A percentile compares a stretch with the other conserved stretches of the same genome.
phyloP scores from a whole-genome alignment of 1,284 basidiomycete species.

The Trichosporon sp. region DNA sequence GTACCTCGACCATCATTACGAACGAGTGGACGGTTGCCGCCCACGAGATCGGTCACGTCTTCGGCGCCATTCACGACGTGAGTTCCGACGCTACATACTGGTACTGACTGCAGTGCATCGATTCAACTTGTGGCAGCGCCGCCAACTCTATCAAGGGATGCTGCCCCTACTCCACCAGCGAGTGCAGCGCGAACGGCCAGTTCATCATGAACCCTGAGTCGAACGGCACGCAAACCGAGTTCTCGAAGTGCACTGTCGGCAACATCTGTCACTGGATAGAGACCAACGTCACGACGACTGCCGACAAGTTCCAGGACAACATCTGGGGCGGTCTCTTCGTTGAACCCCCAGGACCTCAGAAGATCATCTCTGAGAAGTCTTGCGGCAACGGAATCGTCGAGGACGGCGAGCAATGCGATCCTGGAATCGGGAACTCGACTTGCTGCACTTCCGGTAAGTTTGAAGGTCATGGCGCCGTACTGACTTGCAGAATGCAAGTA shows the following conservation, averaged over 20 bases:
- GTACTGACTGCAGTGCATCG: constrained; percentile 55
- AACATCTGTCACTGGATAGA: constrained; percentile 66
- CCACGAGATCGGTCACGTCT: constrained; percentile 71
- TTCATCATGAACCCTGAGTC: constrained; percentile 82
- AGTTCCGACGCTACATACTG: constrained; percentile 39
- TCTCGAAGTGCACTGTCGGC: constrained; percentile 76
- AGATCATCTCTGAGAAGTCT: constrained; percentile 43
- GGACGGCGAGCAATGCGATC: constrained; percentile 79
- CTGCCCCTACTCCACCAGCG: constrained; percentile 63
- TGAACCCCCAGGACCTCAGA: constrained; percentile 11
- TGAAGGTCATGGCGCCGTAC: neutral
- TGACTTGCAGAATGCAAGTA: constrained; percentile 60
- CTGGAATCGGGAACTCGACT: constrained; percentile 61
- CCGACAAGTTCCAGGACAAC: constrained; percentile 5
- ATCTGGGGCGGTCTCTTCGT: constrained; percentile 8
- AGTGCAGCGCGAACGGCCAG: constrained; percentile 62
- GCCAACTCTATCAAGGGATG: constrained; percentile 51
- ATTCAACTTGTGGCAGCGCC: neutral
- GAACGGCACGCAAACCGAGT: constrained; percentile 60
- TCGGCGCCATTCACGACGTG: constrained; percentile 76
- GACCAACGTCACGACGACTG: neutral
- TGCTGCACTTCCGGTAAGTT: constrained; percentile 66
- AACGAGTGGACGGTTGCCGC: constrained; percentile 68
- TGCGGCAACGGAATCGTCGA: constrained; percentile 53
- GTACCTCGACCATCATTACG: constrained; percentile 65